Base-by-base conservation (phyloP, 371 early-diverging fungal species). In the Dipsacomyces acuminosporus region DNA sequence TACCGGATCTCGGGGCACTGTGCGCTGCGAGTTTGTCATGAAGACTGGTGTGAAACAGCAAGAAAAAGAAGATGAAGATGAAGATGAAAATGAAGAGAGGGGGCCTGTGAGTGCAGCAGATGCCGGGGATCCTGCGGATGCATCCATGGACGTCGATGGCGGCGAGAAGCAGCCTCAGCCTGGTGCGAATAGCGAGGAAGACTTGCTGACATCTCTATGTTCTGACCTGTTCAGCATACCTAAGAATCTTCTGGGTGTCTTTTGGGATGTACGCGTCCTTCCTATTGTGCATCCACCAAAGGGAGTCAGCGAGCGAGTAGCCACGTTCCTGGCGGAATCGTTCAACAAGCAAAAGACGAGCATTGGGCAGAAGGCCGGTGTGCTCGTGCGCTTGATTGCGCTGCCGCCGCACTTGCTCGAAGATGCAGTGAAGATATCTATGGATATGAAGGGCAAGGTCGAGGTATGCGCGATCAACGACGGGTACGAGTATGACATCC, bases 21-120 rank as follows among this genome's bases (percentile, higher is more conserved):
- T 62, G 35, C 62, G 67, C 3, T 67, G 67, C 55, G 67, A 67
- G 52, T 67, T 66, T 40, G 17, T 61, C 48, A 57, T 66, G 40
- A 48, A 45, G 18, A 55, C 62, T 3, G 38, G 38, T 4, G 38
- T 11, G n/a, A 38, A 11, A 5, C n/a, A n/a, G 15, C 3, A 11
- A 4, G 38, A 38, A 7, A n/a, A 8, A 15, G 38, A n/a, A 11
- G 38, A 38, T 15, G 38, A 8, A 4, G 38, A n/a, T 38, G 38
- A 5, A 7, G 30, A 11, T 7, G 30, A 30, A 30, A 30, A 11
- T 11, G 30, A 5, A 5, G 11, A 5, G 30, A 30, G 11, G 30
- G 30, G n/a, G n/a, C n/a, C n/a, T n/a, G n/a, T n/a, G n/a, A n/a
- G n/a, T n/a, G n/a, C n/a, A n/a, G n/a, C n/a, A n/a, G n/a, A n/a